A percentile compares a stretch with the other conserved stretches of the same genome.
Conservation (phyloP, 2,329 filamentous ascomycete genomes). For the Nannizziopsis barbatae region DNA sequence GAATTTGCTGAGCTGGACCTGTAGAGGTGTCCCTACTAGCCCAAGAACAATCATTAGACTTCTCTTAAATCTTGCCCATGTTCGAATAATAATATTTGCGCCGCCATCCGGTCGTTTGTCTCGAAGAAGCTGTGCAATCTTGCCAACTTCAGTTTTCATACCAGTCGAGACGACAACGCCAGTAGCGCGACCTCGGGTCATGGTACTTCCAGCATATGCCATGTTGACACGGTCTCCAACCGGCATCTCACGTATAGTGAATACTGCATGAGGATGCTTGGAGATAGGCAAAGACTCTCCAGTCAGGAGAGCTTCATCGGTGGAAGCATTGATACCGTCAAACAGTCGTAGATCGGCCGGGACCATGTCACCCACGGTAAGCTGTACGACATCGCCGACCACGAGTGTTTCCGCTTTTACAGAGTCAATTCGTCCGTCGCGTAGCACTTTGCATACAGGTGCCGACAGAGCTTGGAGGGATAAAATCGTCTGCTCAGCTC, state of each 20-base stretch:
- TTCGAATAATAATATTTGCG: slow-evolving; percentile 35
- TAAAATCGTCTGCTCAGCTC: slow-evolving; percentile 45
- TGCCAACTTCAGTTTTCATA: slow-evolving; percentile 53
- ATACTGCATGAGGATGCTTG: slow-evolving; percentile 40
- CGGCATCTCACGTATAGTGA: slow-evolving; percentile 35
- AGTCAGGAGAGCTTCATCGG: slow-evolving; percentile 52
- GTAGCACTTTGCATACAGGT: slow-evolving; percentile 41
- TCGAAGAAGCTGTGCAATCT: slow-evolving; percentile 49
- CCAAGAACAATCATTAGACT: slow-evolving; percentile 27
- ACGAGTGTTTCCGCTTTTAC: slow-evolving; percentile 47
- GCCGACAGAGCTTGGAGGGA: slow-evolving; percentile 42
- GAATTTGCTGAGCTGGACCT: slow-evolving; percentile 53
- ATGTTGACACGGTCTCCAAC: slow-evolving; percentile 53
- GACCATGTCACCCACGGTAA: slow-evolving; percentile 39
- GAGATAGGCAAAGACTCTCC: slow-evolving; percentile 51
- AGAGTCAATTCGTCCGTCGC: slow-evolving; percentile 40
- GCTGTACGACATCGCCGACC: slow-evolving; percentile 48
- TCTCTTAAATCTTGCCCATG: slow-evolving; percentile 35
- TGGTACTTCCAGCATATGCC: slow-evolving; percentile 49
- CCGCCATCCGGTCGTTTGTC: slow-evolving; percentile 37
- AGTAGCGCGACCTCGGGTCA: slow-evolving; percentile 50
- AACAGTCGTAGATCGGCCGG: slow-evolving; percentile 42
- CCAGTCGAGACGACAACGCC: slow-evolving; percentile 52
- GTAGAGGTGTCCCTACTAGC: slow-evolving; percentile 52
- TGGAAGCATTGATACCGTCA: slow-evolving; percentile 48